phyloP scores from a whole-genome alignment of 2,329 filamentous ascomycete genomes.

The Cercospora sp. region DNA sequence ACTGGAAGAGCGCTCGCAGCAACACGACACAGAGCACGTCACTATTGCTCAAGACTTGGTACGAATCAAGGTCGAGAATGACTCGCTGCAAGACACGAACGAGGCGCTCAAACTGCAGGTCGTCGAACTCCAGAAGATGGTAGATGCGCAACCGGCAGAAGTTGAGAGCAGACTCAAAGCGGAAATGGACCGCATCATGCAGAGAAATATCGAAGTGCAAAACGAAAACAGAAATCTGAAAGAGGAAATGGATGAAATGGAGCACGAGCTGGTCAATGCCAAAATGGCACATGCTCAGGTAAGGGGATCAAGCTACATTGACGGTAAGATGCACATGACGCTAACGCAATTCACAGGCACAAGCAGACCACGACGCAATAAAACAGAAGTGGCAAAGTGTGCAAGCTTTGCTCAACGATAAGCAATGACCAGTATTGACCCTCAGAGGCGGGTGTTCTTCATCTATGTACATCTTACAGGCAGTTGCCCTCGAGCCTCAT shows the following conservation, averaged over 20 bases:
- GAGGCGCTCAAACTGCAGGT: slow-evolving; percentile 85
- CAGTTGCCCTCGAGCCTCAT: background rate
- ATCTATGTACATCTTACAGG: background rate
- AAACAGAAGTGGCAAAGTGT: slow-evolving; percentile 53
- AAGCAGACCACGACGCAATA: slow-evolving; percentile 51
- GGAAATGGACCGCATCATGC: slow-evolving; percentile 90
- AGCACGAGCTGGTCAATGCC: slow-evolving; percentile 85
- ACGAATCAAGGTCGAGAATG: slow-evolving; percentile 88
- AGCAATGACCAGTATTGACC: slow-evolving; percentile 10
- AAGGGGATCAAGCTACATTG: slow-evolving; percentile 44
- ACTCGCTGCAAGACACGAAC: slow-evolving; percentile 84
- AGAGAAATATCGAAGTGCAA: slow-evolving; percentile 88
- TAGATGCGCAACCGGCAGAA: slow-evolving; percentile 86
- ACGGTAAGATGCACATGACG: background rate
- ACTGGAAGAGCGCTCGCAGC: slow-evolving; percentile 84
- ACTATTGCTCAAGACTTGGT: slow-evolving; percentile 89
- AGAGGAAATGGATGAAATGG: slow-evolving; percentile 87
- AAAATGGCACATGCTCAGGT: slow-evolving; percentile 97
- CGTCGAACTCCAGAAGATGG: slow-evolving; percentile 77
- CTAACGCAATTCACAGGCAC: slow-evolving; percentile 43
- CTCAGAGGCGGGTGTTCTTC: background rate
- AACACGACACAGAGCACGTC: slow-evolving; percentile 86
- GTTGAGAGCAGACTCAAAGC: slow-evolving; percentile 74
- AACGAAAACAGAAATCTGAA: slow-evolving; percentile 87
- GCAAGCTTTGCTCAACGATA: slow-evolving; percentile 45